phyloP scores from a whole-genome alignment of 139 green algal genomes.

The Diplosphaera chodatii region DNA sequence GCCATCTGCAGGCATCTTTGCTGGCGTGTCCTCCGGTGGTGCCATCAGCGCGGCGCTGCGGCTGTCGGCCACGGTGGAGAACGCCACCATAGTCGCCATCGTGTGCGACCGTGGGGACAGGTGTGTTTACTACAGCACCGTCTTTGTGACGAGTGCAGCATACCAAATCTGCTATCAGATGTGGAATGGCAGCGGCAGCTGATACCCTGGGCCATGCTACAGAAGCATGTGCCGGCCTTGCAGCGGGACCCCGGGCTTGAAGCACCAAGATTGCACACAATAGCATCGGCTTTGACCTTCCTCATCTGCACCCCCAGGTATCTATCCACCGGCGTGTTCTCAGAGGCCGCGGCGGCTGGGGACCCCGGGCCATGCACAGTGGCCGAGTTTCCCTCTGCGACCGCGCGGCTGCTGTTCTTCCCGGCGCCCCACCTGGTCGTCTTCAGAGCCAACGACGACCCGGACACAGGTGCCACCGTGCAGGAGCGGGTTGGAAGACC shows the following conservation, averaged over 20 bases:
- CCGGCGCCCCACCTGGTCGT: constrained; percentile 25
- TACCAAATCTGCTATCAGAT: no score
- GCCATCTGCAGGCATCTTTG: constrained; percentile 41
- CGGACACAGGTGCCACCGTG: constrained; percentile 15
- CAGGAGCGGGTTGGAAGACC: no score
- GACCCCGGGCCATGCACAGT: constrained; percentile 25
- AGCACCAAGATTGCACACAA: neutral
- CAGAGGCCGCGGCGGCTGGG: constrained; percentile 5
- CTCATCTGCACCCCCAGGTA: constrained; percentile 9
- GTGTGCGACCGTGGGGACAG: constrained; percentile 37
- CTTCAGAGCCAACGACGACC: constrained; percentile 24
- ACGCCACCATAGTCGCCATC: constrained; percentile 33
- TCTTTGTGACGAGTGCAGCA: no score
- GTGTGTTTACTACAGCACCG: no score
- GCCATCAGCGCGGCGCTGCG: constrained; percentile 32
- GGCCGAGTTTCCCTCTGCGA: constrained; percentile 22
- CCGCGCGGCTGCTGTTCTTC: constrained; percentile 20
- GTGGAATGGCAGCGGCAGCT: no score
- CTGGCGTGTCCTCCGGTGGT: constrained; percentile 28
- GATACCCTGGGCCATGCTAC: no score
- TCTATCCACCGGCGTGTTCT: constrained; percentile 34
- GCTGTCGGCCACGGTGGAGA: constrained; percentile 24
- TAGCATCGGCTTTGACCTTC: no score
- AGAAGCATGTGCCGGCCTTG: no score
- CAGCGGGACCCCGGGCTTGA: no score